These are phyloP conservation scores for Quercus alba DNA, from an alignment of 306 rosid species.

Conservation along the genomic window DNA sequence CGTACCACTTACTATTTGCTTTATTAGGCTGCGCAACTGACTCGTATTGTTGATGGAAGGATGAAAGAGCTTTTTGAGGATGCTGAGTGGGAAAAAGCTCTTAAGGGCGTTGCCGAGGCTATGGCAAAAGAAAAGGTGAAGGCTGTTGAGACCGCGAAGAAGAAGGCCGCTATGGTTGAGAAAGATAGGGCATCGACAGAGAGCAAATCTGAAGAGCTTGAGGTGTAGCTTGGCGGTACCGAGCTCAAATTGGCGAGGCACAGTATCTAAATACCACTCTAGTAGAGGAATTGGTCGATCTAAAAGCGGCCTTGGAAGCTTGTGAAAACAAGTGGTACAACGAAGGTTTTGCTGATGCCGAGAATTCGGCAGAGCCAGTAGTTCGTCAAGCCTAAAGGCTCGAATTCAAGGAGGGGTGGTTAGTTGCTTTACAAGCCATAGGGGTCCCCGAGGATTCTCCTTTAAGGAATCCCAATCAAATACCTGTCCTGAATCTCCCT, in stretches of 20 bases:
- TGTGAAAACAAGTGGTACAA: no score
- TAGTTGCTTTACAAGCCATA: rapidly evolving
- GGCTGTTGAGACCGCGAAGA: rapidly evolving
- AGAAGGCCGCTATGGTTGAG: rapidly evolving
- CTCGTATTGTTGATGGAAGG: rapidly evolving
- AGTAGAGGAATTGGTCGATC: no score
- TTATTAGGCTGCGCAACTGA: no score
- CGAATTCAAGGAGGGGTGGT: no score
- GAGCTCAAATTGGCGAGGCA: no score
- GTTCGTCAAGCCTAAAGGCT: rapidly evolving
- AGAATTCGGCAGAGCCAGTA: rapidly evolving
- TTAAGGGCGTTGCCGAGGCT: rapidly evolving
- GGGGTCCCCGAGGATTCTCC: no score
- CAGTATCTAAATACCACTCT: rapidly evolving
- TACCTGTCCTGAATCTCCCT: no score
- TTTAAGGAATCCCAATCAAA: no score
- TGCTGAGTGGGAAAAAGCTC: no score
- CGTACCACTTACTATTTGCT: no score
- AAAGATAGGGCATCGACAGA: rapidly evolving
- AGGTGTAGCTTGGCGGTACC: rapidly evolving
- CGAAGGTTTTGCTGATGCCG: rapidly evolving
- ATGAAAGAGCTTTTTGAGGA: no score
- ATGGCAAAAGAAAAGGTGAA: no score
- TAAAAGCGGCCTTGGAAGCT: rapidly evolving
- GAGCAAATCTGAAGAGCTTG: rapidly evolving